A percentile compares a stretch with the other conserved stretches of the same genome.
These are phyloP conservation scores for Hevea brasiliensis DNA, from an alignment of 345 rosid species.

Conservation along the genomic window DNA sequence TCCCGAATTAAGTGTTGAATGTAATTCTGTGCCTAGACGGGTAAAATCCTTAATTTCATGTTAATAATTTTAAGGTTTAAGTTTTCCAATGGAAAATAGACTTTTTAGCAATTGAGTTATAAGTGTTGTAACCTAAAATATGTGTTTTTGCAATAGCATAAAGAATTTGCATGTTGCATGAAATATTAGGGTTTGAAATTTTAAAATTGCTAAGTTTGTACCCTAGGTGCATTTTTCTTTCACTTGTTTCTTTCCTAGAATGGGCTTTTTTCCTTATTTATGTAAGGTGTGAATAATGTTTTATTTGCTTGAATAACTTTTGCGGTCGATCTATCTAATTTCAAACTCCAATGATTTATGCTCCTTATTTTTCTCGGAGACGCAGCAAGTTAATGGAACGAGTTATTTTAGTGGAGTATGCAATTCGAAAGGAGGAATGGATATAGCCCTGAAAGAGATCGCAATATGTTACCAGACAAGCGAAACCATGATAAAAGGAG, in stretches of 20 bases:
- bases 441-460: constrained; percentile 66
- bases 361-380: not conserved
- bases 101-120: no score
- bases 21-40: no score
- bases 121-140: no score
- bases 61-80: no score
- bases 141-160: no score
- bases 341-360: not conserved
- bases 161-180: no score
- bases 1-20: no score
- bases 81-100: no score
- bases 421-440: constrained; percentile 66
- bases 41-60: no score
- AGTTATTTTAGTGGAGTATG: constrained; percentile 92
- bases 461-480: constrained; percentile 76
- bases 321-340: not conserved
- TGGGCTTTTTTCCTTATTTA: constrained; percentile 4
- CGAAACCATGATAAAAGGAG: constrained; percentile 58
- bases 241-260: constrained; percentile 14
- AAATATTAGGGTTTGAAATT: no score
- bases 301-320: not conserved
- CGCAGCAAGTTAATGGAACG: constrained; percentile 87
- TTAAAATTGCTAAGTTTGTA: no score
- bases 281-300: not conserved
- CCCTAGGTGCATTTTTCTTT: no score